Evolutionary conservation across 306 rosid genomes (phyloP).

Genomic region (Cucurbita pepo): DNA sequence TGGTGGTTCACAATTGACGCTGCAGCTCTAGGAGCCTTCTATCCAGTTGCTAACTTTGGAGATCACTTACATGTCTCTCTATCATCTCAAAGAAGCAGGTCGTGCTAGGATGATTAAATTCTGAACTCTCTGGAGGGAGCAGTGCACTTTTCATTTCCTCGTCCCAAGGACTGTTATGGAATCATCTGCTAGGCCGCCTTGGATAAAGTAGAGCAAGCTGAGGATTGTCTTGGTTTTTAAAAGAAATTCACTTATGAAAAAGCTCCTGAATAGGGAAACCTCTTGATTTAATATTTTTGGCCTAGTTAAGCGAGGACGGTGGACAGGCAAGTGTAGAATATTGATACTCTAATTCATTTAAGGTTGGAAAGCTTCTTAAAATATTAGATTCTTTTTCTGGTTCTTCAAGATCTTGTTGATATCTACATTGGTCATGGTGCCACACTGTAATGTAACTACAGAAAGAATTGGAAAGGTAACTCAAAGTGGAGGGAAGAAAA

Average conservation of each 20-base stretch:
- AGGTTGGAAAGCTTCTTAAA: background rate
- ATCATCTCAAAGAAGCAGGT: background rate
- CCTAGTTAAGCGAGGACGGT: background rate
- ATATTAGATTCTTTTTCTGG: background rate
- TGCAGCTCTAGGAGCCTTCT: background rate
- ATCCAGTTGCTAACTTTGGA: background rate
- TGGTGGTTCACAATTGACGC: background rate
- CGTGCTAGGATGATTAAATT: background rate
- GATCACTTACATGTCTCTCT: background rate
- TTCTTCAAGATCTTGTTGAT: background rate
- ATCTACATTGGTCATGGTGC: background rate
- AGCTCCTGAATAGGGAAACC: background rate
- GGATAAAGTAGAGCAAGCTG: background rate
- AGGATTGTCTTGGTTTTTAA: background rate
- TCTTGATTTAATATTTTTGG: too few species aligned
- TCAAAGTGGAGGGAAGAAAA: background rate
- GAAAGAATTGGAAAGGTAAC: background rate
- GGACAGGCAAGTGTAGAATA: background rate
- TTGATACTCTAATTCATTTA: background rate
- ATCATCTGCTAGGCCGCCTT: background rate
- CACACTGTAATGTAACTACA: background rate
- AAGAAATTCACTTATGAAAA: background rate
- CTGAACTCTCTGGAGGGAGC: background rate
- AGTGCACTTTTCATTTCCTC: background rate
- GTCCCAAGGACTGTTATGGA: background rate